Conservation (phyloP, 208 protist species). For the Trypanosomatidae sp. region DNA sequence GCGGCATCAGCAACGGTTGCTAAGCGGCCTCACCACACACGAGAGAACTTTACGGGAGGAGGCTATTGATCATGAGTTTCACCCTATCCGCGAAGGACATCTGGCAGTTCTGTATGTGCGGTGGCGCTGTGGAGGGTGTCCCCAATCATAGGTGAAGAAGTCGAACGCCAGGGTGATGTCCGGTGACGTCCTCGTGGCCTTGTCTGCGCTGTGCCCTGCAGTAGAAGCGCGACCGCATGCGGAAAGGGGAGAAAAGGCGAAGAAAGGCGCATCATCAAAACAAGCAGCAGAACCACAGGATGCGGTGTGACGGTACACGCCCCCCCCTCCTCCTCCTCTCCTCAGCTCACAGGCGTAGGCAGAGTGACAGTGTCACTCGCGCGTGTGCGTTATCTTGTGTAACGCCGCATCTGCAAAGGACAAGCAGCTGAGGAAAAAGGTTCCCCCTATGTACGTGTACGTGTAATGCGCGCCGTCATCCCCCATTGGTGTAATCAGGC, state of each 20-base stretch:
- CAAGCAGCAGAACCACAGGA: background rate
- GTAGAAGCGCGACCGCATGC: background rate
- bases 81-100: background rate
- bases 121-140: background rate
- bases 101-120: background rate
- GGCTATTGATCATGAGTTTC: background rate
- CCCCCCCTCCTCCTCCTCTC: background rate
- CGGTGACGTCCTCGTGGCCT: background rate
- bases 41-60: too few relatives aligned
- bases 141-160: background rate
- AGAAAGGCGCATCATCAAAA: background rate
- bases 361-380: background rate
- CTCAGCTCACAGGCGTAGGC: background rate
- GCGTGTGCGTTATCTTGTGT: background rate
- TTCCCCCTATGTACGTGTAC: background rate
- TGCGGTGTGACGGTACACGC: background rate
- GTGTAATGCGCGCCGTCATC: background rate
- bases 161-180: background rate
- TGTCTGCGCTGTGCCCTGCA: background rate
- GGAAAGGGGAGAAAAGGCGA: background rate
- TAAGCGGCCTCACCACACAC: background rate
- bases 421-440: background rate
- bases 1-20: background rate
- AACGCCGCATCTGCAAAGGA: background rate
- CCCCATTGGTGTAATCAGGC: background rate